These are phyloP conservation scores for Lojkania enalia DNA, from an alignment of 2,329 filamentous ascomycete genomes.

Conservation along the genomic window DNA sequence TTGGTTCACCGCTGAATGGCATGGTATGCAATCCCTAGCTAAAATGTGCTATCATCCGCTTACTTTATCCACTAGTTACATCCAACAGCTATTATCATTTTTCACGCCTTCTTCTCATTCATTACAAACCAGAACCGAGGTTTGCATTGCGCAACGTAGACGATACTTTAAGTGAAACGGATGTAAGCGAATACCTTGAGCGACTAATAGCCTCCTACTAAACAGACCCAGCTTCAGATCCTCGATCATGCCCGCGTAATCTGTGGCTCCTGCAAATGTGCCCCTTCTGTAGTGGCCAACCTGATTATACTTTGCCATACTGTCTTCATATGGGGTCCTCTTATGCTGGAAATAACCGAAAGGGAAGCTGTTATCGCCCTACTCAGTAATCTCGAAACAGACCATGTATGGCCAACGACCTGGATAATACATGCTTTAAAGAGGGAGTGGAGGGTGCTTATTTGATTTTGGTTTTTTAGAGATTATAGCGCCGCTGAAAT, in stretches of 20 bases:
- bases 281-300: conserved; percentile 26
- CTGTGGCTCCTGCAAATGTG: conserved; percentile 31
- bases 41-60: background rate
- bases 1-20: conserved; percentile 38
- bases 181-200: conserved; percentile 18
- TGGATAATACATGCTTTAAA: conserved; percentile 36
- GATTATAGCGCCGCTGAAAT: too few relatives aligned
- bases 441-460: conserved; percentile 28
- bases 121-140: conserved; percentile 33
- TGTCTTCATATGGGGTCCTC: conserved; percentile 32
- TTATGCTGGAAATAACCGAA: conserved; percentile 24
- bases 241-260: conserved; percentile 31
- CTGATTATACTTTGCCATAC: conserved; percentile 32
- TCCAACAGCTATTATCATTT: conserved; percentile 35
- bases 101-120: conserved; percentile 33
- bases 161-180: conserved; percentile 19
- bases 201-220: background rate
- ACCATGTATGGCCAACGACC: conserved; percentile 34
- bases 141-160: conserved; percentile 28
- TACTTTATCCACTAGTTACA: conserved; percentile 17
- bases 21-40: conserved; percentile 22
- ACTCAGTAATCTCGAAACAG: conserved; percentile 25
- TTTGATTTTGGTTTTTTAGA: too few relatives aligned
- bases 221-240: conserved; percentile 20
- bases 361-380: conserved; percentile 27